Evolutionary conservation across 2,329 filamentous ascomycete genomes (phyloP).

Genomic region (Magnaporthiopsis incrustans): DNA sequence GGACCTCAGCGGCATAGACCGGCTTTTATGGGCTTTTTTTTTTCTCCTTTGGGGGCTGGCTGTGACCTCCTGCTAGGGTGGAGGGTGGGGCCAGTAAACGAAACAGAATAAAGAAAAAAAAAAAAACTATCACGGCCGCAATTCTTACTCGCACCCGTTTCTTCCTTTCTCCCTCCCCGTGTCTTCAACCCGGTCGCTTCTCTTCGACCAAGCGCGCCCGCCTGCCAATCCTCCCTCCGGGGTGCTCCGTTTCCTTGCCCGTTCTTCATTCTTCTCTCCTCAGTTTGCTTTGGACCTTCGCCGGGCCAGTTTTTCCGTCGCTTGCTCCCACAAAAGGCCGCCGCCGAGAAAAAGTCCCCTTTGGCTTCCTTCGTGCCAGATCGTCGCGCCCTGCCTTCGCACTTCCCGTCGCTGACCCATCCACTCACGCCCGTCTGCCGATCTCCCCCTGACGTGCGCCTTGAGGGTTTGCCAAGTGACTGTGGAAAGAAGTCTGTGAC

Average conservation of each 20-base stretch:
- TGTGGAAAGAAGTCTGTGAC: constrained; percentile 7
- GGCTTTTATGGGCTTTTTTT: background rate
- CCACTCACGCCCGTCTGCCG: constrained; percentile 1
- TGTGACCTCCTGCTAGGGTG: constrained; percentile 1
- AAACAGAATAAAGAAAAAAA: background rate
- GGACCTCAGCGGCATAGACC: too few relatives aligned
- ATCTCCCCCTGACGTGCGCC: background rate
- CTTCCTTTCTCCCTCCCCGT: constrained; percentile 17
- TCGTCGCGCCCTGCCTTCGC: background rate
- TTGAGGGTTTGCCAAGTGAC: background rate
- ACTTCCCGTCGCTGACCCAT: background rate
- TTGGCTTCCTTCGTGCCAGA: background rate
- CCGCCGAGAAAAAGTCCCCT: background rate
- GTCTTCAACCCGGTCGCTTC: constrained; percentile 2
- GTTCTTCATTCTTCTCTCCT: constrained; percentile 8
- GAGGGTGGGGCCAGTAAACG: constrained; percentile 5
- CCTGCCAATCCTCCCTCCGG: constrained; percentile 9
- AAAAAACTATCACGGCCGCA: constrained; percentile 5
- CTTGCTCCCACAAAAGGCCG: constrained; percentile 1
- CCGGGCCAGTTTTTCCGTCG: constrained; percentile 1
- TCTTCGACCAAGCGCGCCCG: constrained; percentile 5
- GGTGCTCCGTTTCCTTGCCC: constrained; percentile 7
- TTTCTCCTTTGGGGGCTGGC: background rate
- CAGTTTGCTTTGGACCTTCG: constrained; percentile 6
- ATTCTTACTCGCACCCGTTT: constrained; percentile 15